Percentiles rank a stretch among this genome's conserved stretches.
phyloP scores from a whole-genome alignment of 106 monocot genomes.

The Hemerocallis citrina region DNA sequence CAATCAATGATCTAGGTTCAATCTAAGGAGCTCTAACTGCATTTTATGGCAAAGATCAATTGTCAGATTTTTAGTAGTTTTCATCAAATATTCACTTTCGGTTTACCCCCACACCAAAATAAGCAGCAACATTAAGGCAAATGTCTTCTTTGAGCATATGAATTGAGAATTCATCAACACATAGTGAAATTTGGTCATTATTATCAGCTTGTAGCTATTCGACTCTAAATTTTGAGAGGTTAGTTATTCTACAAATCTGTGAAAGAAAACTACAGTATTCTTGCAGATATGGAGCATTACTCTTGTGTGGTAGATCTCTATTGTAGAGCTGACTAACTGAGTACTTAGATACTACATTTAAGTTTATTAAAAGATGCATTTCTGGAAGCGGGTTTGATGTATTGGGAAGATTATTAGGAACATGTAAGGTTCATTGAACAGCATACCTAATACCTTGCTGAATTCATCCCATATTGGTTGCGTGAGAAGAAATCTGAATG shows the following conservation, averaged over 20 bases:
- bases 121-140: no score
- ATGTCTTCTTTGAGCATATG: conserved; percentile 35
- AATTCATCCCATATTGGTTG: conserved; percentile 20
- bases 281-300: conserved; percentile 59
- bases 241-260: conserved; percentile 27
- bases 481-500: conserved; percentile 35
- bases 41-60: no score
- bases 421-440: conserved; percentile 43
- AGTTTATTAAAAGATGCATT: conserved; percentile 38
- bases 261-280: conserved; percentile 24
- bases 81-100: no score
- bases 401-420: conserved; percentile 48
- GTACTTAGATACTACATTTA: conserved; percentile 38
- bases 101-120: no score
- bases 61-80: no score
- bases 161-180: conserved; percentile 24
- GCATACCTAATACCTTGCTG: conserved; percentile 50
- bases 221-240: conserved; percentile 23
- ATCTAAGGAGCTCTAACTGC: no score
- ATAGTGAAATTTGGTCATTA: conserved; percentile 52
- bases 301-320: conserved; percentile 58
- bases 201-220: conserved; percentile 64
- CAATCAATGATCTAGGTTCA: no score
- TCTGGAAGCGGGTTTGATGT: conserved; percentile 42
- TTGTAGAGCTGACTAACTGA: conserved; percentile 41